Evolutionary conservation across 2,329 filamentous ascomycete genomes (phyloP).

Genomic region (Colletotrichum costaricense): DNA sequence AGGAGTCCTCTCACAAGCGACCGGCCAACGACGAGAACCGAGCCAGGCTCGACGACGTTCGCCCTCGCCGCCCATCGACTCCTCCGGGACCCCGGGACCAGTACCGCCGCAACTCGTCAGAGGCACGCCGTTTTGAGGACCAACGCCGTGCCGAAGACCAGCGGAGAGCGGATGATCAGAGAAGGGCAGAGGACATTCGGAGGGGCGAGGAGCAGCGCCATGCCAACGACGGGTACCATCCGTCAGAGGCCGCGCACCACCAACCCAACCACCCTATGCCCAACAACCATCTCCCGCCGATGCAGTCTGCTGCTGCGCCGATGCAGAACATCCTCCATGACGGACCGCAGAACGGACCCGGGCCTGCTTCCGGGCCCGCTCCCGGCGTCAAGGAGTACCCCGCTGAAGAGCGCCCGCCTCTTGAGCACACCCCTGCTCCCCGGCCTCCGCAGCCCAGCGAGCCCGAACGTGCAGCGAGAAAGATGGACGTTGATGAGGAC

Average conservation of each 20-base stretch:
- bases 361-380: slow-evolving; percentile 52
- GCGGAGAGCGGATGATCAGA: slow-evolving; percentile 64
- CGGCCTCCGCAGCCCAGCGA: slow-evolving; percentile 71
- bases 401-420: slow-evolving; percentile 67
- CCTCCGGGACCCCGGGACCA: slow-evolving; percentile 69
- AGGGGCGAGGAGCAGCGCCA: slow-evolving; percentile 73
- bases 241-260: slow-evolving; percentile 92
- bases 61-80: slow-evolving; percentile 81
- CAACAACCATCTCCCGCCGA: slow-evolving; percentile 67
- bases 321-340: slow-evolving; percentile 66
- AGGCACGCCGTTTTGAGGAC: slow-evolving; percentile 74
- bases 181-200: slow-evolving; percentile 67
- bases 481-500: slow-evolving; percentile 97
- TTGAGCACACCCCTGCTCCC: slow-evolving; percentile 56
- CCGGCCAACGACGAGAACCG: slow-evolving; percentile 88
- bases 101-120: slow-evolving; percentile 83
- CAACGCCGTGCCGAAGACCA: slow-evolving; percentile 69
- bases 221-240: slow-evolving; percentile 84
- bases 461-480: slow-evolving; percentile 84
- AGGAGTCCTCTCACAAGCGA: slow-evolving; percentile 84
- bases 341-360: slow-evolving; percentile 44
- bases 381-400: slow-evolving; percentile 62
- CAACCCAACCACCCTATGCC: slow-evolving; percentile 72
- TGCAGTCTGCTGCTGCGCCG: slow-evolving; percentile 69
- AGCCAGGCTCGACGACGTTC: slow-evolving; percentile 86